Evolutionary conservation across 768 basidiomycete genomes (phyloP).

Genomic region (Mycena amicta): DNA sequence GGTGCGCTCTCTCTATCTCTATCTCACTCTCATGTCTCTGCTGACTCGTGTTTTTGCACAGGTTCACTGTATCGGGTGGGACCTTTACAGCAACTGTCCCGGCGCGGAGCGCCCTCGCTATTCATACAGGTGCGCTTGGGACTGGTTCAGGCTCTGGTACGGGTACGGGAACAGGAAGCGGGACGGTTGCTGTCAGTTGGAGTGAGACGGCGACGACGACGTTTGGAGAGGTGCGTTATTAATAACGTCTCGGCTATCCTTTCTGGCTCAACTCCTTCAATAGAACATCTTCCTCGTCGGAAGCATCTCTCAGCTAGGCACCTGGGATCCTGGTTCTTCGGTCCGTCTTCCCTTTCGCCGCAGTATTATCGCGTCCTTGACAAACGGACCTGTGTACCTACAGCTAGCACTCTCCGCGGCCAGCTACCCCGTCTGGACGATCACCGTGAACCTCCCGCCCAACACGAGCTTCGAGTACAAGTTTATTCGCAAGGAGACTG

Average conservation of each 20-base stretch:
- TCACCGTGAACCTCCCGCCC: slow-evolving; percentile 51
- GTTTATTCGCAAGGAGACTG: slow-evolving; percentile 57
- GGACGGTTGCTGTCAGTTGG: slow-evolving; percentile 47
- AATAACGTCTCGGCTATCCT: background rate
- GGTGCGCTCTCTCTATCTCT: slow-evolving; percentile 43
- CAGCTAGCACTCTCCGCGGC: slow-evolving; percentile 42
- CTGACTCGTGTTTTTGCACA: slow-evolving; percentile 29
- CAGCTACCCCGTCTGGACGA: slow-evolving; percentile 57
- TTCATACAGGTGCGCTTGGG: slow-evolving; percentile 50
- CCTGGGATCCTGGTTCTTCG: slow-evolving; percentile 46
- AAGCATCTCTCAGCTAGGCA: slow-evolving; percentile 55
- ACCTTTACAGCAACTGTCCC: slow-evolving; percentile 51
- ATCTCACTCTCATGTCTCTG: background rate
- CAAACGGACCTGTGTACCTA: background rate
- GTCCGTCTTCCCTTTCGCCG: background rate
- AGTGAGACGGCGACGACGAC: slow-evolving; percentile 57
- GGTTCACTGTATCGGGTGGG: slow-evolving; percentile 53
- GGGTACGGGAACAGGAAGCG: slow-evolving; percentile 18
- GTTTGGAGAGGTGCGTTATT: slow-evolving; percentile 62
- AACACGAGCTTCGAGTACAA: slow-evolving; percentile 59
- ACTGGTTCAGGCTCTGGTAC: slow-evolving; percentile 26
- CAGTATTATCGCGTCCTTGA: too few species aligned
- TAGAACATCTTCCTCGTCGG: slow-evolving; percentile 68
- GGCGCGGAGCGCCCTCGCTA: slow-evolving; percentile 56
- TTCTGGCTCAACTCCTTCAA: too few species aligned